Base-by-base conservation (phyloP, 371 early-diverging fungal species). In the Circinella umbellata region DNA sequence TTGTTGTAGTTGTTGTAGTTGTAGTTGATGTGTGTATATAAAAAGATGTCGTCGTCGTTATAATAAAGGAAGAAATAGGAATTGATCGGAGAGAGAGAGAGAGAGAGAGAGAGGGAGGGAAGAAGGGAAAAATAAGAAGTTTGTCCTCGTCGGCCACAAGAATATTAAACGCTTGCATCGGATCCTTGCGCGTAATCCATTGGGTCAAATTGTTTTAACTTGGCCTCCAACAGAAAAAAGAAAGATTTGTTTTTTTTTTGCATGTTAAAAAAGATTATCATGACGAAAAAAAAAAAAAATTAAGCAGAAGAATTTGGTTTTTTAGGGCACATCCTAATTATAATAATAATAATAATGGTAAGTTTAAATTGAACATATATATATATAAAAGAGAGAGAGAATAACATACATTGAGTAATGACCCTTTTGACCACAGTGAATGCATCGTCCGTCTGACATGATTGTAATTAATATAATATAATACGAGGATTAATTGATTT, bases 381-480 rank as follows among this genome's bases (percentile, higher is more conserved):
- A 57, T 61, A 48, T 35, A 51, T 37, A 35, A 47, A 55, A 46
- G 18, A 55, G 36, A 48, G 27, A 46, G 1, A 54, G 6, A 42
- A 46, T 27, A 20, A 72, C 79, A 73, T 81, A 81, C 81, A 82
- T 82, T 17, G 82, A 82, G 64, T 82, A 82, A 66, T 82, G 82
- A 54, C 82, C 82, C 69, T 82, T 82, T 76, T 79, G 73, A 69
- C 82, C 82, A 73, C 82, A 82, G 63, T 82, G 82, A 68, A 82
- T 82, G 66, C 82, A 82, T 64, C 82, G 75, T 78, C 82, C 82
- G 80, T 82, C 82, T 76, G 82, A 82, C 65, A 64, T 64, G 18
- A 13, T 64, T 46, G n/a, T 6, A 53, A 35, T 17, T 51, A 17
- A 27, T 13, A 49, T 46, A 64, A 49, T 49, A 27, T 27, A 27